Evolutionary conservation across 2,329 filamentous ascomycete species (phyloP).

Genomic region (Aspergillus arachidicola): DNA sequence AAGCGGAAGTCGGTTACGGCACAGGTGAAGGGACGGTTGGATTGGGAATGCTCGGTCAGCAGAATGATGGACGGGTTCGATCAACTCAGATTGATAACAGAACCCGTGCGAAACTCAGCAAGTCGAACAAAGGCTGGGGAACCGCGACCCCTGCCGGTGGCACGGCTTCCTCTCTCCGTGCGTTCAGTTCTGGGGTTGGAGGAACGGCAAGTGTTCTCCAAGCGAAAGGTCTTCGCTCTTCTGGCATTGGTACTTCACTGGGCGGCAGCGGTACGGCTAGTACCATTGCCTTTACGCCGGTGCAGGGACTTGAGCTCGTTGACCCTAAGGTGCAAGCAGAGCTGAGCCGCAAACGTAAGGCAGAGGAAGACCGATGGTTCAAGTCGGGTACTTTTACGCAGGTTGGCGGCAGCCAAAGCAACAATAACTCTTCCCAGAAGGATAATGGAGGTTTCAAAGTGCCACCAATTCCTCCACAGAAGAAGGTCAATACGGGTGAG

Average conservation of each 20-base stretch:
- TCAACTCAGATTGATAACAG: conserved; percentile 88
- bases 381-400: conserved; percentile 97
- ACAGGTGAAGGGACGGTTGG: conserved; percentile 82
- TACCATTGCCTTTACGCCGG: conserved; percentile 88
- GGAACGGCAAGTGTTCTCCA: conserved; percentile 70
- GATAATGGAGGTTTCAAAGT: conserved; percentile 77
- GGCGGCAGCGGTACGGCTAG: conserved; percentile 75
- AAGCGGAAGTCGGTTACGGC: conserved; percentile 89
- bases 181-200: conserved; percentile 68
- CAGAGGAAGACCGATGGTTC: conserved; percentile 95
- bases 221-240: conserved; percentile 76
- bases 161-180: conserved; percentile 77
- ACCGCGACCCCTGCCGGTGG: conserved; percentile 60
- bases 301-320: conserved; percentile 91
- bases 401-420: conserved; percentile 53
- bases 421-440: conserved; percentile 30
- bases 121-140: conserved; percentile 96
- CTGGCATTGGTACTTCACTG: conserved; percentile 75
- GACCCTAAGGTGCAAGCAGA: conserved; percentile 90
- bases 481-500: conserved; percentile 70
- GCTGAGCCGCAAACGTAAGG: conserved; percentile 85
- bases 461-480: conserved; percentile 71
- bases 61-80: conserved; percentile 85
- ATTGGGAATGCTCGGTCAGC: conserved; percentile 91
- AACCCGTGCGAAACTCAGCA: conserved; percentile 88